A percentile compares a stretch with the other conserved stretches of the same genome.
Conservation (phyloP, 805 yeast genomes). For the Saturnispora ahearnii region DNA sequence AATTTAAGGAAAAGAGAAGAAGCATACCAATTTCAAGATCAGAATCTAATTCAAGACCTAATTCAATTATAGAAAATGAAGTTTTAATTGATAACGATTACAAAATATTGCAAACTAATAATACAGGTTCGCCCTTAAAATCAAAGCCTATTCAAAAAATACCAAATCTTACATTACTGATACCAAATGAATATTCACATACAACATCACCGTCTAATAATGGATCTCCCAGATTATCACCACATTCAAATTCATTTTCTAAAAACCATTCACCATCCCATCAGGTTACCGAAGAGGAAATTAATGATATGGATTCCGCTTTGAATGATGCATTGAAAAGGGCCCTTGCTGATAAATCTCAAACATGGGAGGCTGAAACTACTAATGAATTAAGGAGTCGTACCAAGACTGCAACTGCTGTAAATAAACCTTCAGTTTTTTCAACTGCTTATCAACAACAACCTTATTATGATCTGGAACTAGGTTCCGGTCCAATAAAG, state of each 20-base stretch:
- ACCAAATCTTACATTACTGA: not conserved
- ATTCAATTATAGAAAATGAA: not conserved
- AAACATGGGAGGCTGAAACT: not conserved
- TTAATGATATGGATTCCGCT: constrained; percentile 8
- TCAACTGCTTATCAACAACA: not conserved
- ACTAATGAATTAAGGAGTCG: not conserved
- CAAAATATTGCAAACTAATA: not conserved
- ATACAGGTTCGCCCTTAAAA: not conserved
- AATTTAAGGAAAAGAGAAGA: not conserved
- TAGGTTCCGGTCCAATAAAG: not conserved
- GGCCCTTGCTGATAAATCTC: constrained; percentile 5
- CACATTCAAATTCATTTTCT: not conserved
- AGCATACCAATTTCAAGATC: not conserved
- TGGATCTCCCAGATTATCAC: not conserved
- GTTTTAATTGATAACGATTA: not conserved
- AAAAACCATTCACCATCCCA: not conserved
- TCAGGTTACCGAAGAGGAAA: constrained; percentile 2
- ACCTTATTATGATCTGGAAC: not conserved
- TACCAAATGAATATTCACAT: not conserved
- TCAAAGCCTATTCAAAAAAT: not conserved
- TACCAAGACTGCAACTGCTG: not conserved
- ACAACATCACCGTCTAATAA: not conserved
- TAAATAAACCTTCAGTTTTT: not conserved
- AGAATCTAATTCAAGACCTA: not conserved
- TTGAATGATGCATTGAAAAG: constrained; percentile 10